Evolutionary conservation across 441 rosid genomes (phyloP).

Genomic region (Mallotus japonicus): DNA sequence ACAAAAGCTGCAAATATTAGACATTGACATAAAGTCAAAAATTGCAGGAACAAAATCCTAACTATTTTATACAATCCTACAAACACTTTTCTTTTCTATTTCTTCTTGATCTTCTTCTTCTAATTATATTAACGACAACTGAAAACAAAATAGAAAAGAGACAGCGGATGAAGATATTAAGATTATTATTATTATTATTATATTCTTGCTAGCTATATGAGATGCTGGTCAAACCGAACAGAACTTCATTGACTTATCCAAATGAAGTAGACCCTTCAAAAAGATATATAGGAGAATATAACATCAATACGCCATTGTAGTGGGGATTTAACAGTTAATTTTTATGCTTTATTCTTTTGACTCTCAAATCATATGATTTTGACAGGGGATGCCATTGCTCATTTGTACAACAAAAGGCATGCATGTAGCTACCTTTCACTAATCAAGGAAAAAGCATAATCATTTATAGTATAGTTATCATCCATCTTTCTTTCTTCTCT

Average conservation of each 20-base stretch:
- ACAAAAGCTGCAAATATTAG: not conserved
- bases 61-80: not conserved
- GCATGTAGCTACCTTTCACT: not conserved
- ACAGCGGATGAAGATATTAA: not conserved
- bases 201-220: not conserved
- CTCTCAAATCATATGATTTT: slow-evolving; percentile 4
- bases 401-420: not conserved
- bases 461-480: no score
- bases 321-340: not conserved
- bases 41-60: not conserved
- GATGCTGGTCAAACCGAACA: not conserved
- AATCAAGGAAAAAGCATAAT: not conserved
- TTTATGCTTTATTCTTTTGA: not conserved
- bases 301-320: not conserved
- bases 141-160: not conserved
- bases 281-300: not conserved
- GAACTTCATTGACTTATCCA: not conserved
- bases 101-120: not conserved
- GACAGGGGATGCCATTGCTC: not conserved
- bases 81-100: not conserved
- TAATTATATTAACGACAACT: no score
- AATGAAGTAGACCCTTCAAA: not conserved
- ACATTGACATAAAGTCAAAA: not conserved
- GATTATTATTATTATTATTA: not conserved
- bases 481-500: no score